Conservation (phyloP, 306 rosid genomes). For the Quercus berberidifolia region DNA sequence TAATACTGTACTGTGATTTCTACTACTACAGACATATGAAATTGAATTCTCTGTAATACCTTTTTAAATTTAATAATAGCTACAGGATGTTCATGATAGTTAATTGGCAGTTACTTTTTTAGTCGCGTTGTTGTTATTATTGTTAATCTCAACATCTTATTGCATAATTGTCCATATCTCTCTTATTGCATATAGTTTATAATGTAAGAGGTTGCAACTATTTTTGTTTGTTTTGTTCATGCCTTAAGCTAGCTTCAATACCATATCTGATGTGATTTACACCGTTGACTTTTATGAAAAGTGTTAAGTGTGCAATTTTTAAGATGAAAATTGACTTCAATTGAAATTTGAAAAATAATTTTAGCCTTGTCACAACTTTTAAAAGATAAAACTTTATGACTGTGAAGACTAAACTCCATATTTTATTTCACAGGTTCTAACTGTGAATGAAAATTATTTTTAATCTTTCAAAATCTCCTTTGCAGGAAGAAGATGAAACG, state of each 20-base stretch:
- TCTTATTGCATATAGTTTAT: neutral
- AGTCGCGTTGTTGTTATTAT: neutral
- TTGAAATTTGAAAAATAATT: neutral
- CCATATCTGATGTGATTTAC: neutral
- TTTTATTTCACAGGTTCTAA: neutral
- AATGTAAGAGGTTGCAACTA: neutral
- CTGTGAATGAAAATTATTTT: neutral
- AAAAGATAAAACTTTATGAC: neutral
- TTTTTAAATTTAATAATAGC: neutral
- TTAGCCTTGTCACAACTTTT: neutral
- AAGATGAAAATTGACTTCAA: neutral
- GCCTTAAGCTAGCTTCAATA: neutral
- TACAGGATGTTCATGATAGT: neutral
- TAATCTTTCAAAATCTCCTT: conserved; percentile 1
- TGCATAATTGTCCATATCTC: neutral
- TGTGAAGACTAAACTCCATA: neutral
- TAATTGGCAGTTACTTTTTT: neutral
- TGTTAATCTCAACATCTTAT: neutral
- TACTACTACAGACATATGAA: no score
- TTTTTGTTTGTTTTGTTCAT: neutral
- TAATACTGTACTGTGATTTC: neutral
- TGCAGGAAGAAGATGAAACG: conserved; percentile 66
- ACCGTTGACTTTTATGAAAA: neutral
- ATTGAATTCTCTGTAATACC: neutral
- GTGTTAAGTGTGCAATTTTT: neutral